Evolutionary conservation across 805 yeast genomes (phyloP), one percentile per base, ranked within the genome.

Genomic region (Cyberlindnera misumaiensis): DNA sequence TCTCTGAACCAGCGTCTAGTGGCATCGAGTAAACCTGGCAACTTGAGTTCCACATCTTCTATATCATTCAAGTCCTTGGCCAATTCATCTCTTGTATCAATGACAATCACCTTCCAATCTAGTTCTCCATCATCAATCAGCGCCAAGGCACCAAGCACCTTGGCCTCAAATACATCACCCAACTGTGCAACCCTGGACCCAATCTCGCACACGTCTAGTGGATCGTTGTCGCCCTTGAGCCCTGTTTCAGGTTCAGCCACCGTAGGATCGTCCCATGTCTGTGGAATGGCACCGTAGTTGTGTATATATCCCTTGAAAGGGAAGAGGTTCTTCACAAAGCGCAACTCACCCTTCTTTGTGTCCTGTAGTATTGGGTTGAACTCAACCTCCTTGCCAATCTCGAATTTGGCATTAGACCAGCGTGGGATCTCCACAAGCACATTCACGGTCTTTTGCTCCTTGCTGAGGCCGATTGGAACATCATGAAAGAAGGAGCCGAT

Each of bases 191-290:
- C 71, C 31, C 47, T 44, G 12, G 60, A 60, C 34, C 66, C 53
- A 42, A 90, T 86, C 55, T 90, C 98, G 56, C 96, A 80, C 33
- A 89, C 89, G 56, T 90, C 98, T 45, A 90, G 66, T 4, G 98
- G 98, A 62, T 90, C 98, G 56, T 87, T 85, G 64, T 90, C 98
- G 44, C 98, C 98, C 44, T 63, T 62, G 27, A 73, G 60, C 4
- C 60, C 61, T 6, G 54, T 53, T 17, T 49, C 46, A 70, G 73
- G 55, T 64, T 70, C 42, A 63, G 40, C 46, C 37, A 65, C 67
- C 42, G 80, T 75, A n/a, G 95, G 94, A 57, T 93, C 95, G 63
- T 90, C 98, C 97, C 97, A 90, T 4, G 97, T 90, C 66, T 85
- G 95, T 13, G 95, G 89, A 51, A 85, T 68, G 3, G 94, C 90